A percentile compares a stretch with the other conserved stretches of the same genome.
Conservation (phyloP, 176 grass and related monocot species). For the Luzula sylvatica region DNA sequence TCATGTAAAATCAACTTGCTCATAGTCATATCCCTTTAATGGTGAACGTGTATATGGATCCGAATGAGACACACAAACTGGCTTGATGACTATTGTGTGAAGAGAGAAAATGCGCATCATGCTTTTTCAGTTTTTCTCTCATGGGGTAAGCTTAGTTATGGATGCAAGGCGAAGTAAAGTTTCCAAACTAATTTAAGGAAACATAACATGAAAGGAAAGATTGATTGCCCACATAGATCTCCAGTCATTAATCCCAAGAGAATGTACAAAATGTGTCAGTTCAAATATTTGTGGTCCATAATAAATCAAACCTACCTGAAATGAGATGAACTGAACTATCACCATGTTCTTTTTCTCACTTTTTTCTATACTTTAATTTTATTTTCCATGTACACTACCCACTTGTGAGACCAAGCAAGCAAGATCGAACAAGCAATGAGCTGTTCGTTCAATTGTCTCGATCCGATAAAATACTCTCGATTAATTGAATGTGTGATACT, state of each 20-base stretch:
- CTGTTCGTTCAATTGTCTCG: constrained; percentile 10
- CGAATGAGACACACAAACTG: too few relatives aligned
- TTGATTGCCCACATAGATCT: constrained; percentile 5
- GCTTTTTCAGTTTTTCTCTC: too few relatives aligned
- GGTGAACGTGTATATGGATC: too few relatives aligned
- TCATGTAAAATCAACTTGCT: too few relatives aligned
- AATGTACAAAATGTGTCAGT: constrained; percentile 20
- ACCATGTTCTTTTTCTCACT: not conserved
- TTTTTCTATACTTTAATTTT: not conserved
- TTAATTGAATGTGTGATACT: not conserved
- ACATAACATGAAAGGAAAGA: constrained; percentile 4
- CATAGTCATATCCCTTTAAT: too few relatives aligned
- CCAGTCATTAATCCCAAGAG: constrained; percentile 25
- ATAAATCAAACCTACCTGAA: constrained; percentile 1
- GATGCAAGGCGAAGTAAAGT: not conserved
- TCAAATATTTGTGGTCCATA: constrained; percentile 17
- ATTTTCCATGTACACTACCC: not conserved
- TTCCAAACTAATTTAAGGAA: constrained; percentile 5
- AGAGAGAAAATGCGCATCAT: too few relatives aligned
- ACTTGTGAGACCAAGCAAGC: not conserved
- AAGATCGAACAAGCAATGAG: not conserved
- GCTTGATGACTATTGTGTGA: too few relatives aligned
- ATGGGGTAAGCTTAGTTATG: not conserved
- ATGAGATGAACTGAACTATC: constrained; percentile 23
- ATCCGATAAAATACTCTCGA: not conserved